Base-by-base conservation (phyloP, 2,329 filamentous ascomycete genomes). In the Epichloe coenophiala region DNA sequence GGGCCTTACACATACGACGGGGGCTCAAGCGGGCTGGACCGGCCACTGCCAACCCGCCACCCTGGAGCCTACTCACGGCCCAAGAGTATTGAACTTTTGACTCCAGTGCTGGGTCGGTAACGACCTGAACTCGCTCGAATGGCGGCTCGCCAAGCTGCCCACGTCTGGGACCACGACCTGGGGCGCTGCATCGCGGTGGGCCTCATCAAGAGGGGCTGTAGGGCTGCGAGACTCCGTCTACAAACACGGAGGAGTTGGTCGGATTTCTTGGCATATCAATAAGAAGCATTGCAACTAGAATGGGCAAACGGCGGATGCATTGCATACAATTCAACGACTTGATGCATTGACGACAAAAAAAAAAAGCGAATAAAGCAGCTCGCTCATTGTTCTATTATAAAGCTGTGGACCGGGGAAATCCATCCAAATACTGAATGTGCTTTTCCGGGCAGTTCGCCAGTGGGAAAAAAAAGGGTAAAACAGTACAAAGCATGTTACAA, bases 61-160 rank as follows among this genome's bases (percentile, higher is more conserved):
- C 76, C 78, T 3, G 68, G 72, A 38, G 67, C 69, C 39, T 78
- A 78, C 63, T 71, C 76, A 56, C 70, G 79, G 45, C 77, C 78
- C 36, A 80, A 75, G 65, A 81, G 78, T 65, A 79, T 81, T 58
- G 78, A 83, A 65, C 70, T 83, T 21, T 77, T 83, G 43, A 81
- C 78, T 47, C 79, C 80, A 36, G 73, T 80, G 64, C 61, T 77
- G 56, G 70, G 74, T 48, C 71, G 74, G 57, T 80, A 57, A 63
- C 51, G 51, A 48, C 27, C 3, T 31, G 7, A 31, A 31, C 7
- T 31, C 7, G 7, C 27, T 31, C 27, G 23, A 27, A 8, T 27
- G 23, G 23, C 23, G 23, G 23, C 23, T 27, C 23, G 23, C 23
- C 23, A 27, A 27, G 23, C 23, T 27, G 7, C 23, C 23, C 23